Conservation (phyloP, 345 rosid species). For the Salix udensis region DNA sequence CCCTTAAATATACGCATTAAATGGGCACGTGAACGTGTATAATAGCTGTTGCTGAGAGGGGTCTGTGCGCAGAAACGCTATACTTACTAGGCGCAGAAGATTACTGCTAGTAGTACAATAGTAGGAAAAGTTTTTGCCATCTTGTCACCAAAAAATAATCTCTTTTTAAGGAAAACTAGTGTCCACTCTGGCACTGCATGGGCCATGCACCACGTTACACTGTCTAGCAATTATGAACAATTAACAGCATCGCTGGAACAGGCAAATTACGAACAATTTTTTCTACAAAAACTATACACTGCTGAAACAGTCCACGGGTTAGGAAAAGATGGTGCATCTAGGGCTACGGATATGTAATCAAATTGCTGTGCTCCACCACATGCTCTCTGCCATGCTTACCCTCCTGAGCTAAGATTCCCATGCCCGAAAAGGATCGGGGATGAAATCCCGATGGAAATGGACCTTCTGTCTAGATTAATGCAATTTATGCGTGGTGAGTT, state of each 20-base stretch:
- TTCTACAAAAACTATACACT: too few species aligned
- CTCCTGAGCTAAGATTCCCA: not conserved
- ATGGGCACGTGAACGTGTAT: slow-evolving; percentile 34
- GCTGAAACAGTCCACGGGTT: too few species aligned
- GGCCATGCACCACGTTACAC: not conserved
- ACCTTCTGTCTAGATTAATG: not conserved
- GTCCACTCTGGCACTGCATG: not conserved
- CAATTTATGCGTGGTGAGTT: too few species aligned
- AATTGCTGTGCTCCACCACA: not conserved
- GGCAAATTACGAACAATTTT: too few species aligned
- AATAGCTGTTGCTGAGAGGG: slow-evolving; percentile 11
- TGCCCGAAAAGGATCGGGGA: not conserved
- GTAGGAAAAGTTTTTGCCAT: too few species aligned
- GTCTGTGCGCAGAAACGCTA: slow-evolving; percentile 16
- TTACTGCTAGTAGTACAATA: not conserved
- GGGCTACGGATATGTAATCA: not conserved
- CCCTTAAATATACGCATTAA: slow-evolving; percentile 17
- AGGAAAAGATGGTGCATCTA: too few species aligned
- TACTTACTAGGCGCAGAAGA: slow-evolving; percentile 10
- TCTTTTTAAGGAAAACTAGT: not conserved
- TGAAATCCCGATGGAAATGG: not conserved
- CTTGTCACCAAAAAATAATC: not conserved
- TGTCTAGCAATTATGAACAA: too few species aligned
- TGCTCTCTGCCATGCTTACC: not conserved
- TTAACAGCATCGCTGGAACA: too few species aligned